These are phyloP conservation scores for Ustilago hordei DNA, from an alignment of 1,284 basidiomycete genomes.

Conservation along the genomic window DNA sequence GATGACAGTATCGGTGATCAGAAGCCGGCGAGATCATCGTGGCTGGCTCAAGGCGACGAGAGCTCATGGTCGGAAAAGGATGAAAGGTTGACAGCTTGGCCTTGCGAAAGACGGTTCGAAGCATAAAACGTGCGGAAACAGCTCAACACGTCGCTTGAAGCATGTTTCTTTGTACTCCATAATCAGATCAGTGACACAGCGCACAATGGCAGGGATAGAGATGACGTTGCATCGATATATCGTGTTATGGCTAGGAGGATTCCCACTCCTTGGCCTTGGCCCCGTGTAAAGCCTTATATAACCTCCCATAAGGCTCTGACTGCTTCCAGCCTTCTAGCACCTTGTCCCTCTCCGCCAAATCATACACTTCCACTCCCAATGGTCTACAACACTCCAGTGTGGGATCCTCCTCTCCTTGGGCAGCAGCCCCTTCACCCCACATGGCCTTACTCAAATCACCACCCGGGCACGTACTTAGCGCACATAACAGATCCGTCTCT, in stretches of 20 bases:
- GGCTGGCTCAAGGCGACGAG: too few relatives aligned
- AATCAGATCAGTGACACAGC: too few relatives aligned
- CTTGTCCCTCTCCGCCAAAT: conserved; percentile 8
- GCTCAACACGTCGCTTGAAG: too few relatives aligned
- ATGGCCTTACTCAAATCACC: conserved; percentile 37
- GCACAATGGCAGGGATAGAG: neutral
- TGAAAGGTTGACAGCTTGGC: too few relatives aligned
- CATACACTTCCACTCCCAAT: conserved; percentile 40
- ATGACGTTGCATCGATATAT: neutral
- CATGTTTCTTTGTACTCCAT: too few relatives aligned
- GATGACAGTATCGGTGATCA: too few relatives aligned
- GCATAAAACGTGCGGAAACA: too few relatives aligned
- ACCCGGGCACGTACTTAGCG: conserved; percentile 34
- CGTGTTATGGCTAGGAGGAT: neutral
- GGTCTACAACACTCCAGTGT: conserved; percentile 40
- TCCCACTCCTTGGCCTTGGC: conserved; percentile 9
- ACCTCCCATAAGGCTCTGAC: conserved; percentile 11
- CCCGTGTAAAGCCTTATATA: conserved; percentile 24
- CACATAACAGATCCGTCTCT: conserved; percentile 34
- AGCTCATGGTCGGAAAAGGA: too few relatives aligned
- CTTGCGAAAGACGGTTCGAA: too few relatives aligned
- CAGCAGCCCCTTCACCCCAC: conserved; percentile 29
- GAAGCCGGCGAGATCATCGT: too few relatives aligned
- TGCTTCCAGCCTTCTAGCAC: conserved; percentile 12
- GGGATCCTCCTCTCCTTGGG: conserved; percentile 19